These are phyloP conservation scores for Gaultheria prostrata DNA, from an alignment of 148 eudicot species.

Conservation along the genomic window DNA sequence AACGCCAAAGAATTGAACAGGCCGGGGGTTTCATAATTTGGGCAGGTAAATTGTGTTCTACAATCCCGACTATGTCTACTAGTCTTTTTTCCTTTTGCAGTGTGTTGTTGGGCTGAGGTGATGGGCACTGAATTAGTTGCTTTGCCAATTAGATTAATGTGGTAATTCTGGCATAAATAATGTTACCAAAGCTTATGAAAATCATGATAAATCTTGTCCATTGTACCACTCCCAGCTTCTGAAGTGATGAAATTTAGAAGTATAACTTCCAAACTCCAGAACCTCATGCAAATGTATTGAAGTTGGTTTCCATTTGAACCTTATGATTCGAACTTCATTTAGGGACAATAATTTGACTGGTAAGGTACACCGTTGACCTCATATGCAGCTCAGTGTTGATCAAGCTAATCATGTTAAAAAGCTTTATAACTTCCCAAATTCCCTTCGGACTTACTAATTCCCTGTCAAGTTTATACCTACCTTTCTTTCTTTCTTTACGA, in stretches of 20 bases:
- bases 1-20: constrained; percentile 70
- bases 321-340: not conserved
- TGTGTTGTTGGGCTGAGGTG: not conserved
- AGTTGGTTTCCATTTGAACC: not conserved
- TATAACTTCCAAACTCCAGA: not conserved
- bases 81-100: not conserved
- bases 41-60: constrained; percentile 46
- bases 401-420: not conserved
- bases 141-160: not conserved
- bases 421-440: not conserved
- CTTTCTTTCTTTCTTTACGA: too few relatives aligned
- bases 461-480: not conserved
- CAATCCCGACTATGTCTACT: not conserved
- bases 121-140: constrained; percentile 7
- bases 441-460: not conserved
- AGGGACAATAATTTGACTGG: not conserved
- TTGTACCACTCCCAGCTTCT: not conserved
- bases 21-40: constrained; percentile 78
- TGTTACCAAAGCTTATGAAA: not conserved
- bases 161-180: not conserved
- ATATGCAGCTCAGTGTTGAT: not conserved
- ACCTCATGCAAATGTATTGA: not conserved
- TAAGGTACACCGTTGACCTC: not conserved
- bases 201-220: not conserved
- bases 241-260: not conserved